Base-by-base conservation (phyloP, 768 basidiomycete species). In the Naganishia kalamii region DNA sequence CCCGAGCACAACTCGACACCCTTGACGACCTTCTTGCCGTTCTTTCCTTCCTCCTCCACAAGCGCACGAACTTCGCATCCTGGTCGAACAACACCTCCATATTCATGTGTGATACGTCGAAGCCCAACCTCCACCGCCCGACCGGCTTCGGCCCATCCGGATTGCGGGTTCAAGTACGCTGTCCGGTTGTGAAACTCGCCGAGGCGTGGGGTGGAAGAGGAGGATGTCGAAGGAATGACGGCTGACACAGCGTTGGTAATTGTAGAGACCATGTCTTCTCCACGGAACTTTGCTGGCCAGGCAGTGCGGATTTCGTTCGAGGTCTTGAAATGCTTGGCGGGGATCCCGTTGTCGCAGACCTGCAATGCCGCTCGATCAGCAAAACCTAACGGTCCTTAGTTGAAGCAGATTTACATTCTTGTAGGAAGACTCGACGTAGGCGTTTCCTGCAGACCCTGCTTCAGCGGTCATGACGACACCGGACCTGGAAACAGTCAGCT, bases 111-210 rank as follows among this genome's bases (percentile, higher is more conserved):
- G 4, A 94, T 85, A 47, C 81, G 83, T 30, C 78, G 72, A 57
- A 87, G 82, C 65, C 89, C 77, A 11, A 82, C 73, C 2, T 76
- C 71, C 10, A 91, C 71, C 3, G 87, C 90, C 72, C 86, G 83
- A 0, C 82, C 81, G 1, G 92, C 90, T 71, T 87, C 81, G 2
- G 85, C 90, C 92, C 92, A 97, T 15, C 92, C 92, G 0, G 88
- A 85, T 40, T 88, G 86, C 8, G 79, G 80, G 71, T 92, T 94
- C 48, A 88, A 69, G 72, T 88, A 93, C 0, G 87, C 89, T 19
- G 25, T 46, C 44, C 72, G 68, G 0, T 67, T 68, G n/a, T 70
- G 70, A 44, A 78, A 76, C 1, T 54, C 21, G 6, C 75, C 75
- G 5, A 67, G 21, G 32, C 40, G 64, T 8, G 43, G 43, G 15